Base-by-base conservation (phyloP, 345 rosid species). In the Eutrema japonicum region DNA sequence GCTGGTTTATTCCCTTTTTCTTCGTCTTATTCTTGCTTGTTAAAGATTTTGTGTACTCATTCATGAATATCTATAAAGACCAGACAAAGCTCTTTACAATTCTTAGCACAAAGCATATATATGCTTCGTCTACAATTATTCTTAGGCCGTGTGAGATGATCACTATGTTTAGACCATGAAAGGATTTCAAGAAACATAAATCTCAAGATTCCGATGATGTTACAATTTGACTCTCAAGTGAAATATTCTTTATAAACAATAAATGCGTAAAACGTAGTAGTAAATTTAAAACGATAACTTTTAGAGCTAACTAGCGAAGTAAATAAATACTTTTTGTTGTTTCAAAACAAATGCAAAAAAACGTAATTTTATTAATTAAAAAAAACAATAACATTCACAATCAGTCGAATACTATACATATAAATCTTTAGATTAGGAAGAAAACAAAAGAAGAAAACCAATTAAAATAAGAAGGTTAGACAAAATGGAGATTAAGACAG, bases 11-110 rank as follows among this genome's bases (percentile, higher is more conserved):
- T 33, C 6, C 68, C 9, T 12, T 9, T 46, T 42, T 35, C 10
- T 59, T 75, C 33, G 6, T 51, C 13, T 22, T 46, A 45, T 27
- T 36, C 33, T 32, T 70, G 60, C 71, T 63, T 63, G 11, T 30
- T 56, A 22, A 46, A 69, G 45, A 38, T 30, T 22, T 54, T 69
- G 62, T 74, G 62, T 68, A 33, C 30, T 46, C 18, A 42, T 62
- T 60, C 64, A 45, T 45, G 40, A 50, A 33, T 50, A 63, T 72
- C 18, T 16, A 40, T 29, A 33, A 13, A 48, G 45, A 59, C 37
- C 8, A 42, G 40, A 58, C 40, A 30, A 40, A 64, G 4, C 65
- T 54, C 10, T 72, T 42, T 52, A 13, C 61, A 49, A 35, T 36
- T n/a, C 11, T 26, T 52, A 22, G 13, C 11, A 22, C 32, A 29